Base-by-base conservation (phyloP, 257 asterid genomes). In the Avicennia marina region DNA sequence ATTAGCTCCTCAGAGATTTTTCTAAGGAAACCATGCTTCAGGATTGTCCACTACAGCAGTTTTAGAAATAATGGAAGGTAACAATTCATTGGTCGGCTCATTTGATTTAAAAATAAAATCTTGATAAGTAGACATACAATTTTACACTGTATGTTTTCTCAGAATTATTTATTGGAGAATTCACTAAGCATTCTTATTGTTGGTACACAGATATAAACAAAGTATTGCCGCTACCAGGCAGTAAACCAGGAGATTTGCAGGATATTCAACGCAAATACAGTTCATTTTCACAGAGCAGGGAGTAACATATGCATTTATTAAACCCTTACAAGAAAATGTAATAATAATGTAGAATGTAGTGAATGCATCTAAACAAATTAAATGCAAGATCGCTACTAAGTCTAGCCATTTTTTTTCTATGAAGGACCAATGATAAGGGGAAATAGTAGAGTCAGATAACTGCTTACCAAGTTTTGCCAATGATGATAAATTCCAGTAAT, bases 401-500 rank as follows among this genome's bases (percentile, higher is more conserved):
- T 49, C 20, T 42, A 27, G 43, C 62, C 25, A 21, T 26, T 13
- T 17, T 55, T 43, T 20, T 32, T 3, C 20, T 27, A 9, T 13
- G 32, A 54, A 53, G 49, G 43, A 46, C 58, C 46, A 69, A 29
- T 33, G 46, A 41, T 9, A 42, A 13, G 18, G 39, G 11, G 40
- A 60, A 32, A 60, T 15, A 29, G 21, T 19, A 57, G 61, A 60
- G 59, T 47, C 11, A 42, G 58, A 72, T 25, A 46, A 16, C 49
- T 40, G 18, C 89, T 18, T 75, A 89, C 96, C 97, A 67, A 58
- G 54, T 77, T 67, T 72, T 90, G 97, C 97, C 97, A 90, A 62
- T 75, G 62, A 77, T 86, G 97, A 71, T 90, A 90, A 63, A 90
- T 86, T 71, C 96, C 96, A 31, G 97, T 90, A 38, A 90, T 90